Conservation (phyloP, 1,284 basidiomycete genomes). For the Apiotrichum brassicae region DNA sequence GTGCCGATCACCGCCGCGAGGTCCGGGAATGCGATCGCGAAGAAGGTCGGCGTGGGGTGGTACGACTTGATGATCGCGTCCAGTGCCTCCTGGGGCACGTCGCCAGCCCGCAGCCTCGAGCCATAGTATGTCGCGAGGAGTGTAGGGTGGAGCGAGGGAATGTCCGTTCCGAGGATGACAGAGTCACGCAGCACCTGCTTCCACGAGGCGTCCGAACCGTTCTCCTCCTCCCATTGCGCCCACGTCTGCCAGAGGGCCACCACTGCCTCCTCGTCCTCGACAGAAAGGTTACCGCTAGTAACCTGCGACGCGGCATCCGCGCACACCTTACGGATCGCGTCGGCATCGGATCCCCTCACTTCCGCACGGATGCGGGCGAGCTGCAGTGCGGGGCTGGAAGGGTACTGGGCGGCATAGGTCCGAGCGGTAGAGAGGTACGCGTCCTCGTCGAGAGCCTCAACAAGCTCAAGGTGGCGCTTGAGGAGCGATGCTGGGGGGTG, state of each 20-base stretch:
- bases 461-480: conserved; percentile 27
- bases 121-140: conserved; percentile 19
- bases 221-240: conserved; percentile 16
- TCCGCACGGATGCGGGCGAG: conserved; percentile 21
- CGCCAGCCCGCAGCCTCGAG: conserved; percentile 6
- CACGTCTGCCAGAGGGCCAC: conserved; percentile 25
- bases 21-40: conserved; percentile 19
- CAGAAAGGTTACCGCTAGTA: conserved; percentile 4
- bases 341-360: conserved; percentile 3
- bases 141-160: conserved; percentile 21
- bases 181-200: conserved; percentile 22
- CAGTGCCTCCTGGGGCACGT: neutral
- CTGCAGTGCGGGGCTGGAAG: conserved; percentile 28
- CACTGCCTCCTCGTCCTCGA: conserved; percentile 16
- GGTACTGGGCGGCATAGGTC: conserved; percentile 28
- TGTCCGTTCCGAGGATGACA: conserved; percentile 14
- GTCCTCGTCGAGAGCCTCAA: conserved; percentile 6
- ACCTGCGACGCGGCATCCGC: conserved; percentile 18
- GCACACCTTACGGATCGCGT: conserved; percentile 15
- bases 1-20: conserved; percentile 12
- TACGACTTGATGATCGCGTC: conserved; percentile 17
- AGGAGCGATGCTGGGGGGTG: conserved; percentile 33
- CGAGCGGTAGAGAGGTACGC: conserved; percentile 15
- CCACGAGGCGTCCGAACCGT: conserved; percentile 10
- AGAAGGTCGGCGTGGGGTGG: conserved; percentile 21